These are phyloP conservation scores for Lipomyces yamanashiensis DNA, from an alignment of 805 yeast genomes.

Conservation along the genomic window DNA sequence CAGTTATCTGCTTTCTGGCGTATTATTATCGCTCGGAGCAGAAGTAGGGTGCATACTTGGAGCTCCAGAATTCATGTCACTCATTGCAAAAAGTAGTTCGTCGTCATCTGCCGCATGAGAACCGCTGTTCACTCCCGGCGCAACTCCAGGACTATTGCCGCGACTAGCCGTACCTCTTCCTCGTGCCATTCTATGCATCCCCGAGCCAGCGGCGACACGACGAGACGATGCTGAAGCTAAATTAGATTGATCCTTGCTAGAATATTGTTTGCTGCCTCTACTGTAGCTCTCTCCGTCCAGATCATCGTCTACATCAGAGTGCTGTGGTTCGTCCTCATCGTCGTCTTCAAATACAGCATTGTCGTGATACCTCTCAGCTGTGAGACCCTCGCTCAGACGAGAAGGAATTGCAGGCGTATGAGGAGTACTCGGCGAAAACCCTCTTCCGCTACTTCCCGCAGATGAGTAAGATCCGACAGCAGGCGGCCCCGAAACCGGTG, in stretches of 20 bases:
- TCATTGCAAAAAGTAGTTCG: slow-evolving; percentile 48
- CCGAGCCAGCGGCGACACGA: slow-evolving; percentile 1
- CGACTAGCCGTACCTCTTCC: background rate
- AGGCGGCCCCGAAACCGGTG: slow-evolving; percentile 13
- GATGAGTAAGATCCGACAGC: slow-evolving; percentile 22
- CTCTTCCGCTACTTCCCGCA: slow-evolving; percentile 17
- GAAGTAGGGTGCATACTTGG: background rate
- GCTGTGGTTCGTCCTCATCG: slow-evolving; percentile 25
- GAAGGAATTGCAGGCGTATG: slow-evolving; percentile 47
- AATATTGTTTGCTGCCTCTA: background rate
- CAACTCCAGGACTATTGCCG: background rate
- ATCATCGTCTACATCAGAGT: slow-evolving; percentile 11
- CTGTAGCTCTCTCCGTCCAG: background rate
- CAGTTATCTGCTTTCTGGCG: background rate
- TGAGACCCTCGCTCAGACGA: slow-evolving; percentile 44
- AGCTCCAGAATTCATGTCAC: slow-evolving; percentile 43
- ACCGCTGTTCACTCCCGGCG: slow-evolving; percentile 10
- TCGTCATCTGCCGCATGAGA: slow-evolving; percentile 42
- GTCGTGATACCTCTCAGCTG: slow-evolving; percentile 35
- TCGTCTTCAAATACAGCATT: slow-evolving; percentile 34
- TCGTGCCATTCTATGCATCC: background rate
- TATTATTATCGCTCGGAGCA: background rate
- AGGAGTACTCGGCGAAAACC: slow-evolving; percentile 32
- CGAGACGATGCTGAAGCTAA: slow-evolving; percentile 1
- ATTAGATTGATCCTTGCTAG: background rate